Percentiles rank a stretch among this genome's conserved stretches.
Evolutionary conservation across 1,284 basidiomycete species (phyloP).

Genomic region (Cutaneotrichosporon cavernicola): DNA sequence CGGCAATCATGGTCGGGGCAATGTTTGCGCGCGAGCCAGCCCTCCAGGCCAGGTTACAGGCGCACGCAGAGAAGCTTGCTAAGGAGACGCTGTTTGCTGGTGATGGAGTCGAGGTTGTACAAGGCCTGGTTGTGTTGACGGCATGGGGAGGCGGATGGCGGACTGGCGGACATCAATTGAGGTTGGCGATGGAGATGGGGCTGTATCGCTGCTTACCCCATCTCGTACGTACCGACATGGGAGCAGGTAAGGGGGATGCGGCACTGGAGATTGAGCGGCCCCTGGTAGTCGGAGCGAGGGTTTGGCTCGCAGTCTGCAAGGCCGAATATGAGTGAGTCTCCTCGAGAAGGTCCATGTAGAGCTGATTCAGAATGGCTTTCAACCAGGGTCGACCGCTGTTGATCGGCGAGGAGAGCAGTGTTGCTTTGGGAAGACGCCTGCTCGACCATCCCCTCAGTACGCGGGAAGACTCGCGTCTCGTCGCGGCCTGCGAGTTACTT

Average conservation of each 20-base stretch:
- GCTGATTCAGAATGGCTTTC: conserved; percentile 33
- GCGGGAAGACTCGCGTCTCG: conserved; percentile 83
- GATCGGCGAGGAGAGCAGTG: conserved; percentile 79
- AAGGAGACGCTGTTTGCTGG: conserved; percentile 74
- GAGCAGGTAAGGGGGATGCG: conserved; percentile 58
- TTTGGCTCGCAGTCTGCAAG: conserved; percentile 78
- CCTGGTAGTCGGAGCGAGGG: conserved; percentile 71
- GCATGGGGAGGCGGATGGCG: conserved; percentile 43
- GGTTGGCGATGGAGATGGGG: conserved; percentile 85
- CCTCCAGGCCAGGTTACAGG: conserved; percentile 48
- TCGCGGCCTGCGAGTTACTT: conserved; percentile 64
- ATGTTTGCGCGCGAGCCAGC: conserved; percentile 64
- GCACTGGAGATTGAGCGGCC: conserved; percentile 66
- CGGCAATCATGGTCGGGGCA: conserved; percentile 81
- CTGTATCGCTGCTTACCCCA: conserved; percentile 83
- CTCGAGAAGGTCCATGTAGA: too few species aligned
- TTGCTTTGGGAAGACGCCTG: conserved; percentile 65
- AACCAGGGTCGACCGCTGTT: conserved; percentile 77
- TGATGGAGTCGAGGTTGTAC: conserved; percentile 66
- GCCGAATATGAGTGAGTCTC: conserved; percentile 64
- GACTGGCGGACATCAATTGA: conserved; percentile 65
- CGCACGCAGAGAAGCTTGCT: conserved; percentile 73
- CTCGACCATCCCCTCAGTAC: conserved; percentile 82
- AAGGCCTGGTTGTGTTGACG: conserved; percentile 63
- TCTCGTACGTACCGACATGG: conserved; percentile 68